phyloP scores from a whole-genome alignment of 371 early-diverging fungal species.

The Batrachochytrium dendrobatidis region DNA sequence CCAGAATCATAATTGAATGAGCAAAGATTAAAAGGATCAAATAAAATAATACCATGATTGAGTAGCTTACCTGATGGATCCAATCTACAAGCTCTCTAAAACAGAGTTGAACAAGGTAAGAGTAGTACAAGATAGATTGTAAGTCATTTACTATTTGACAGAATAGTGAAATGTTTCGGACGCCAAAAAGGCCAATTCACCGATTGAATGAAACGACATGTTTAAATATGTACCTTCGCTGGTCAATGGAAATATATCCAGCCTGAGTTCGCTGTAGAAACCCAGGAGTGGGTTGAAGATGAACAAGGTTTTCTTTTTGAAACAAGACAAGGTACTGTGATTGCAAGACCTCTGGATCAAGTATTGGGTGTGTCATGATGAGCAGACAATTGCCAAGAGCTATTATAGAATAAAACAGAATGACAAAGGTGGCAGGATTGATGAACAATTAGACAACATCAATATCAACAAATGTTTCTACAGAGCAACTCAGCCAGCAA shows the following conservation, averaged over 20 bases:
- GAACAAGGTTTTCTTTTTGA: background rate
- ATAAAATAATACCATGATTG: background rate
- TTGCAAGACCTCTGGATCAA: background rate
- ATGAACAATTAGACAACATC: too few relatives aligned
- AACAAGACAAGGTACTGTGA: background rate
- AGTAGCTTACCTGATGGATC: background rate
- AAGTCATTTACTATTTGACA: background rate
- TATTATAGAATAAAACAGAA: too few relatives aligned
- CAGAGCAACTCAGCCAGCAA: too few relatives aligned
- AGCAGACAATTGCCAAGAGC: too few relatives aligned
- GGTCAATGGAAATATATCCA: background rate
- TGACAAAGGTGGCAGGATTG: too few relatives aligned
- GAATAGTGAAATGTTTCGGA: background rate
- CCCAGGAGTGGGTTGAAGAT: background rate
- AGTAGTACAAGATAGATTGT: background rate
- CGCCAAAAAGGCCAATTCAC: background rate
- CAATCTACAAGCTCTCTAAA: background rate
- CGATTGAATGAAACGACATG: background rate
- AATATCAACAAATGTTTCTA: too few relatives aligned
- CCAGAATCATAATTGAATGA: too few relatives aligned
- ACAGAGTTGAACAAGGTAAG: conserved; percentile 1
- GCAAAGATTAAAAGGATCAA: background rate
- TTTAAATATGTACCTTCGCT: background rate
- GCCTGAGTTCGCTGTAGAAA: background rate
- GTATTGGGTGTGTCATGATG: background rate